phyloP scores from a whole-genome alignment of 192 early-diverging fungal species.

The Podila clonocystis region DNA sequence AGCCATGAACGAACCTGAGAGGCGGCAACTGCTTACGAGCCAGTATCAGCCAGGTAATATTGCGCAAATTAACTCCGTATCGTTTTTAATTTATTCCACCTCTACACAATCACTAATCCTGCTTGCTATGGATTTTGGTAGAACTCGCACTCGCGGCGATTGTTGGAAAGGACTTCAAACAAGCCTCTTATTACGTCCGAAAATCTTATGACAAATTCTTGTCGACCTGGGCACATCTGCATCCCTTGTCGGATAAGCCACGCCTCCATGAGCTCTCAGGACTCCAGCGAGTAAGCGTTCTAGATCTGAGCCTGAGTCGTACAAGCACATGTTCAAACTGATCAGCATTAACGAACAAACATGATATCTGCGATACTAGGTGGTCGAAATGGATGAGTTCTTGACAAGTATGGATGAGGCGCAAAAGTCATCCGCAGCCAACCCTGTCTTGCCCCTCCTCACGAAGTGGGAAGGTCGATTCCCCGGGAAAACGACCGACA shows the following conservation, averaged over 20 bases:
- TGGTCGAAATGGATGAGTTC: constrained; percentile 66
- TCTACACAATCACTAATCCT: neutral
- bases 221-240: constrained; percentile 54
- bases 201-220: constrained; percentile 58
- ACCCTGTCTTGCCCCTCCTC: constrained; percentile 33
- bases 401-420: constrained; percentile 34
- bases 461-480: constrained; percentile 48
- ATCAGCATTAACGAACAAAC: too few relatives aligned
- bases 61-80: neutral
- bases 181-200: constrained; percentile 54
- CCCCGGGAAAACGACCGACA: constrained; percentile 57
- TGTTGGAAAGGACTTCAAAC: constrained; percentile 53
- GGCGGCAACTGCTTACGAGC: constrained; percentile 24
- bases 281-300: constrained; percentile 52
- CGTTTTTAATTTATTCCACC: neutral
- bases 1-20: constrained; percentile 36
- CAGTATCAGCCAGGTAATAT: constrained; percentile 52
- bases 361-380: constrained; percentile 19
- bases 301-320: too few relatives aligned
- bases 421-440: constrained; percentile 1
- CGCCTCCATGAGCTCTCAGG: constrained; percentile 49
- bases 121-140: constrained; percentile 1
- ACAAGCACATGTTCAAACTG: neutral
- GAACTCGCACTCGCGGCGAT: constrained; percentile 56
- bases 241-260: constrained; percentile 58